Conservation (phyloP, 2,329 filamentous ascomycete species). For the Ophiosphaerella narmari region DNA sequence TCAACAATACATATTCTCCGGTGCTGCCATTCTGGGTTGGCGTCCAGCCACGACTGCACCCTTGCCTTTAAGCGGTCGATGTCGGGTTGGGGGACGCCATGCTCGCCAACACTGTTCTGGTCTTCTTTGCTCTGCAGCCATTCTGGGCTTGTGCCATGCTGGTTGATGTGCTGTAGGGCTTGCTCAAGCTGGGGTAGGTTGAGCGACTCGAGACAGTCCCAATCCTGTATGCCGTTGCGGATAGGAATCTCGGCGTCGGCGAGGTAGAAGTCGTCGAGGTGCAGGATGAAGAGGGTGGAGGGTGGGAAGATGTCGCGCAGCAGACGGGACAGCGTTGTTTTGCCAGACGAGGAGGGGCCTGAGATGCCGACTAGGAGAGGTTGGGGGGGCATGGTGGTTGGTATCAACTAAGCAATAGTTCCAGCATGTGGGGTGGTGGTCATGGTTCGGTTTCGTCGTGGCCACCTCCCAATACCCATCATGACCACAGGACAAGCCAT, state of each 20-base stretch:
- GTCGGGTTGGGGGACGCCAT: constrained; percentile 32
- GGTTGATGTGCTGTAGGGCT: constrained; percentile 71
- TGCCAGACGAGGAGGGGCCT: constrained; percentile 89
- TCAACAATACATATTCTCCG: constrained; percentile 70
- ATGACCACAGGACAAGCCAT: constrained; percentile 51
- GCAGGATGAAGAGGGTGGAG: constrained; percentile 72
- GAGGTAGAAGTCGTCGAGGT: constrained; percentile 95
- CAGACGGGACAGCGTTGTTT: constrained; percentile 88
- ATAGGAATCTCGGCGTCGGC: constrained; percentile 70
- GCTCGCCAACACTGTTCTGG: constrained; percentile 57
- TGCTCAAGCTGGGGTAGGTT: constrained; percentile 70
- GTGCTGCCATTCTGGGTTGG: constrained; percentile 18
- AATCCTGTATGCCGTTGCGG: constrained; percentile 70
- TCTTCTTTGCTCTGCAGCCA: constrained; percentile 61
- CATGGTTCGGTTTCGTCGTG: neutral
- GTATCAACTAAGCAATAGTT: too few species aligned
- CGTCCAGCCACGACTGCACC: constrained; percentile 15
- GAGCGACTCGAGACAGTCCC: constrained; percentile 86
- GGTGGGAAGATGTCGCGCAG: constrained; percentile 78
- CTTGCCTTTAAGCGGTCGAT: constrained; percentile 45
- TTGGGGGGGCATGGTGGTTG: constrained; percentile 26
- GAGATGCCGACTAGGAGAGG: constrained; percentile 76
- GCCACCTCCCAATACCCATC: neutral
- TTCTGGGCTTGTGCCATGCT: constrained; percentile 64
- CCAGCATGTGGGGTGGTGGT: too few species aligned